These are phyloP conservation scores for Daldinia vernicosa DNA, from an alignment of 495 filamentous ascomycete genomes.

Conservation along the genomic window DNA sequence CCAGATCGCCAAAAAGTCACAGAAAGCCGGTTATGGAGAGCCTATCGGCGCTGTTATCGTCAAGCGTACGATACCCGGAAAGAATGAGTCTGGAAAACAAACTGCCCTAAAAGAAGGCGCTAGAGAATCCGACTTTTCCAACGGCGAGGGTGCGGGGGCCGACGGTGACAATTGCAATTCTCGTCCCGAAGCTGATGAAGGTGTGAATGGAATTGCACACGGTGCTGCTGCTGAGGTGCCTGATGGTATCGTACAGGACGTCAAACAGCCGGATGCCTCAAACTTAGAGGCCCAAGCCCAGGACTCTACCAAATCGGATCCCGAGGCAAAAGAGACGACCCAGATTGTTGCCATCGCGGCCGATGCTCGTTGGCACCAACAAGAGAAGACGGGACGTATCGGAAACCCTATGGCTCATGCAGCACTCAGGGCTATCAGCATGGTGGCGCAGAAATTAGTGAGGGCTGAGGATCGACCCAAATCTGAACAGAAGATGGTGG, in stretches of 20 bases:
- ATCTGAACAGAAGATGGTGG: constrained; percentile 43
- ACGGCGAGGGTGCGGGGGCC: constrained; percentile 34
- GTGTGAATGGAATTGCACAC: not conserved
- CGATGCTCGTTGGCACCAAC: constrained; percentile 74
- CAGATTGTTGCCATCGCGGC: constrained; percentile 75
- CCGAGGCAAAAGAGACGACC: constrained; percentile 46
- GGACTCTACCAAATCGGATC: constrained; percentile 44
- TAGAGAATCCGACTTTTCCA: constrained; percentile 27
- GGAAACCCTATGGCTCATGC: constrained; percentile 85
- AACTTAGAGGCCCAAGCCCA: constrained; percentile 27
- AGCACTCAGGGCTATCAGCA: constrained; percentile 84
- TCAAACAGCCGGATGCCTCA: constrained; percentile 19
- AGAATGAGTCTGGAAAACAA: constrained; percentile 50
- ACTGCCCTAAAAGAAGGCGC: constrained; percentile 37
- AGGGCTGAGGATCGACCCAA: constrained; percentile 51
- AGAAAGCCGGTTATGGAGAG: constrained; percentile 67
- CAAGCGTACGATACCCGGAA: constrained; percentile 56
- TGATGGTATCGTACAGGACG: constrained; percentile 5
- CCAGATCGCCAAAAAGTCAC: constrained; percentile 65
- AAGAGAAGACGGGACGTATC: constrained; percentile 51
- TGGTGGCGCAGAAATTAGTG: constrained; percentile 79
- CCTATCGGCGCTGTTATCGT: constrained; percentile 84
- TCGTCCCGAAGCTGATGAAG: not conserved
- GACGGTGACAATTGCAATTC: constrained; percentile 27
- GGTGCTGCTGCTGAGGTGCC: not conserved